Base-by-base conservation (phyloP, 2,329 filamentous ascomycete genomes). In the Phaeoacremonium minimum region DNA sequence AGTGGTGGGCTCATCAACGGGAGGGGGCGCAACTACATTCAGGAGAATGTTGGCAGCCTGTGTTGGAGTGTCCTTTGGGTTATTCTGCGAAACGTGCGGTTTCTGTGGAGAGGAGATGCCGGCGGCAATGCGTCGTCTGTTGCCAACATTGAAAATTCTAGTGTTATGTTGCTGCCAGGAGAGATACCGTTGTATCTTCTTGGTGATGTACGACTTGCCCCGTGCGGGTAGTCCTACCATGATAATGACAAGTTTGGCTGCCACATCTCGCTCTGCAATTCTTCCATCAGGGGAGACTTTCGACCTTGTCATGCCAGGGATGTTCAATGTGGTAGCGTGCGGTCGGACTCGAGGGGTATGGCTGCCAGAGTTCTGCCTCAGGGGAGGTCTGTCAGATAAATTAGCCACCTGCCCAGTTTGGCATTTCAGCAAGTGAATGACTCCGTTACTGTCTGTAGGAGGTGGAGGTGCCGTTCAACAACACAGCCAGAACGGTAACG, bases 141-240 rank as follows among this genome's bases (percentile, higher is more conserved):
- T 91, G 42, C 93, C 93, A 26, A 98, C 93, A 53, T 98, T 98
- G 77, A 98, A 98, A 50, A 98, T 96, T 48, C 76, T 78, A 11
- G 90, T 93, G 53, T 95, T 87, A 63, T 98, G 91, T 56, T 98
- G 93, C 53, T 96, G 81, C 93, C 93, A 98, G 33, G 94, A 91
- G 34, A 98, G 69, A 57, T 97, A 98, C 43, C 93, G 79, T 41
- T 93, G 86, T 45, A 98, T 77, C 67, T 98, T 98, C 71, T 97
- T 97, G 43, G 93, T 97, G 53, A 98, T 95, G 64, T 98, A 98
- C 37, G 90, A 96, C 67, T 98, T 98, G 57, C 93, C 93, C 52
- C 93, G 76, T 8, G 93, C 93, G 4, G 93, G 93, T 51, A 98
- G 68, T 45, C 93, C 93, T 42, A 98, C 93, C 93, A 98, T 98